Percentiles rank a stretch among this genome's conserved stretches.
These are phyloP conservation scores for Aspergillus sp. DNA, from an alignment of 2,329 filamentous ascomycete genomes.

Conservation along the genomic window DNA sequence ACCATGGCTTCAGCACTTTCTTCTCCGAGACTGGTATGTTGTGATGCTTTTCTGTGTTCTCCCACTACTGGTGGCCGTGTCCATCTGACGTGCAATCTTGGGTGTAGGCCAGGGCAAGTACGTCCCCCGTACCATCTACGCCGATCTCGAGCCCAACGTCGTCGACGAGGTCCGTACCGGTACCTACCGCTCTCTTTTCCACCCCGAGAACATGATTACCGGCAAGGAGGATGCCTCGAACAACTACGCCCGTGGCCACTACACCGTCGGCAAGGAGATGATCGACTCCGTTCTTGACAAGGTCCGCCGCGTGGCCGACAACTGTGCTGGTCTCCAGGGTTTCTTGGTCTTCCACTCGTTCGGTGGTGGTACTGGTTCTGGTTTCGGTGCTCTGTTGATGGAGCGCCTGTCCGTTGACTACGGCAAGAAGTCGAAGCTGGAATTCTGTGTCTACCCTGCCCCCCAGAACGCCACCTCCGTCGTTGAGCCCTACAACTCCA, in stretches of 20 bases:
- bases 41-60: conserved; percentile 18
- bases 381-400: conserved; percentile 97
- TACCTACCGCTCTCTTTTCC: conserved; percentile 92
- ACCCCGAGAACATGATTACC: conserved; percentile 99
- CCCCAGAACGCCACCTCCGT: conserved; percentile 96
- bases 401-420: conserved; percentile 98
- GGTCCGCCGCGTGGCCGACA: conserved; percentile 94
- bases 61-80: conserved; percentile 2
- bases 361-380: conserved; percentile 96
- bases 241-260: conserved; percentile 99
- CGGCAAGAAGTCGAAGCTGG: conserved; percentile 99
- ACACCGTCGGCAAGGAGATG: conserved; percentile 99
- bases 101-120: conserved; percentile 89
- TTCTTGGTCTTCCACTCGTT: conserved; percentile 99
- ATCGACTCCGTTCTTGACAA: conserved; percentile 98
- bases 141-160: conserved; percentile 99
- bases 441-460: conserved; percentile 98
- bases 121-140: conserved; percentile 97
- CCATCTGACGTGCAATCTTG: conserved; percentile 5
- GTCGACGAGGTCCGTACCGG: conserved; percentile 99
- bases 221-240: conserved; percentile 99
- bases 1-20: conserved; percentile 99
- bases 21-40: conserved; percentile 96
- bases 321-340: conserved; percentile 95
- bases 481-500: conserved; percentile 99